Base-by-base conservation (phyloP, 2,329 filamentous ascomycete species). In the Phyllosticta citribraziliensis region DNA sequence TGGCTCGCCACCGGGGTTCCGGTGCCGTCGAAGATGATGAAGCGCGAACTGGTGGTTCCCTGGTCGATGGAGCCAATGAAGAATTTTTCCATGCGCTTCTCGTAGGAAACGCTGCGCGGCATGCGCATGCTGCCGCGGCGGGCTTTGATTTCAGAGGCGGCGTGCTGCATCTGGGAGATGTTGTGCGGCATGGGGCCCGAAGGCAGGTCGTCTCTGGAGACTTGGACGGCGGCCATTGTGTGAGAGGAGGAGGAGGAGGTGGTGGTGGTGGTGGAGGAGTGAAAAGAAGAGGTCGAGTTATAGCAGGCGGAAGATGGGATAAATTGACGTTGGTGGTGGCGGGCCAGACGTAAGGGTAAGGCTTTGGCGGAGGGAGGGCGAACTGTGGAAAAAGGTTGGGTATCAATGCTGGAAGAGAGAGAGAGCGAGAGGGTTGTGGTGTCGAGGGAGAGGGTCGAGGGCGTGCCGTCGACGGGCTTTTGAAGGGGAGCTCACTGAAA, bases 1-100 rank as follows among this genome's bases (percentile, higher is more conserved):
- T 96, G 90, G 67, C 85, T 87, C 47, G 88, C 90, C 53, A 94
- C 83, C 3, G 89, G 88, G 63, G 88, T 85, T 60, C 91, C 91
- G 52, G 83, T 77, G 65, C 84, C 85, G 74, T 96, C 86, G 77
- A 96, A 96, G 70, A 97, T 92, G 67, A 96, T 83, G 75, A 96
- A 96, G 47, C 91, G 84, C 35, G 91, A 89, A 63, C 88, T 93
- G 33, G 91, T 96, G 12, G 91, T 96, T 62, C 91, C 91, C 70
- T 95, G 90, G 71, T 96, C 91, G 71, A 96, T 92, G 67, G 88
- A 89, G 63, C 91, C 91, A 63, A 96, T 87, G 69, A 89, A 96
- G 76, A 83, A 83, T 61, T 86, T 75, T 51, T 77, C 57, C 57
- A 62, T 61, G 47, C 59, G 54, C 55, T 61, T 61, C 59, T 61